A percentile compares a stretch with the other conserved stretches of the same genome.
These are phyloP conservation scores for Glaciozyma antarctica DNA, from an alignment of 768 basidiomycete genomes.

Conservation along the genomic window DNA sequence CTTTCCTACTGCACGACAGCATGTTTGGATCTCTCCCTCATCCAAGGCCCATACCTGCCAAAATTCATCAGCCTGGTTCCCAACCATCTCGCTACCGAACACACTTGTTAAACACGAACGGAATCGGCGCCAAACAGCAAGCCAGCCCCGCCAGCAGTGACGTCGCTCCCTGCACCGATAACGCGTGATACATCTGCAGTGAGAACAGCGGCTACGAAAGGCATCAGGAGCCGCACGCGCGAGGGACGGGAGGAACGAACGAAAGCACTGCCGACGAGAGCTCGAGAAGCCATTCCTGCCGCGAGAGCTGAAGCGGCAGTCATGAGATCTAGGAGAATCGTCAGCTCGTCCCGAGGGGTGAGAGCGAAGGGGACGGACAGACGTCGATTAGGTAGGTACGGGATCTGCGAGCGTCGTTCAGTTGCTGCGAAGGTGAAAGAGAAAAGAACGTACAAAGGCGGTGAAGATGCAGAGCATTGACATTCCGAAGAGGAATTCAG, in stretches of 20 bases:
- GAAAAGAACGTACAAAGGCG: neutral
- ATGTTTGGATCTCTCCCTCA: neutral
- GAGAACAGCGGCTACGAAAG: constrained; percentile 8
- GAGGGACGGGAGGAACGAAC: too few species aligned
- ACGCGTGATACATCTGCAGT: constrained; percentile 25
- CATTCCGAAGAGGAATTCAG: constrained; percentile 20
- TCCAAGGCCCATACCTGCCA: neutral
- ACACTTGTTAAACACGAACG: constrained; percentile 16
- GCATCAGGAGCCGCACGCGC: too few species aligned
- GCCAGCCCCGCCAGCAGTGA: constrained; percentile 26
- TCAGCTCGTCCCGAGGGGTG: neutral
- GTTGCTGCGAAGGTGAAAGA: too few species aligned
- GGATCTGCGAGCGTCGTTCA: constrained; percentile 5
- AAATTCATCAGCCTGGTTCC: neutral
- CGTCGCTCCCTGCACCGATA: constrained; percentile 24
- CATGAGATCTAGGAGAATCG: neutral
- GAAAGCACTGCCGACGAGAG: constrained; percentile 20
- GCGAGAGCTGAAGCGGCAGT: constrained; percentile 30
- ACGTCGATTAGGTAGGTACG: constrained; percentile 10
- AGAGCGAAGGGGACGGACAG: neutral
- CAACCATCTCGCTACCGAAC: neutral
- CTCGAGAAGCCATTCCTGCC: constrained; percentile 21
- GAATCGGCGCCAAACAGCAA: constrained; percentile 15
- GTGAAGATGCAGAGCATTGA: constrained; percentile 26
- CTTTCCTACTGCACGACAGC: neutral